phyloP scores from a whole-genome alignment of 2,329 filamentous ascomycete species.

The Epicoccum nigrum region DNA sequence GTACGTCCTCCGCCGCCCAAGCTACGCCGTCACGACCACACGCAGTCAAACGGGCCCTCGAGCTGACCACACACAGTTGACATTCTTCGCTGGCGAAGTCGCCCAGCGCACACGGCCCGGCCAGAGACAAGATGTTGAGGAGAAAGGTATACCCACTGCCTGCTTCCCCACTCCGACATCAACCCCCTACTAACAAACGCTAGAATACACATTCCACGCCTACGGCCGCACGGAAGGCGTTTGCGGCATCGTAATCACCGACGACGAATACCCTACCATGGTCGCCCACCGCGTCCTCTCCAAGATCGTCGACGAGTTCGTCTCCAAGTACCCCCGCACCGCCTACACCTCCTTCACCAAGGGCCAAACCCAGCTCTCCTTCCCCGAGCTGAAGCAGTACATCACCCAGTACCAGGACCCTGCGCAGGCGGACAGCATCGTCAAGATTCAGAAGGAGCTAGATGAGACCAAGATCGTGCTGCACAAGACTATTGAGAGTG shows the following conservation, averaged over 20 bases:
- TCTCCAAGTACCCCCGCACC: constrained; percentile 73
- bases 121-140: constrained; percentile 83
- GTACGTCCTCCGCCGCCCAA: constrained; percentile 24
- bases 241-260: constrained; percentile 55
- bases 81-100: constrained; percentile 83
- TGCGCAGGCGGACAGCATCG: constrained; percentile 85
- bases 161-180: too few species aligned
- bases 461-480: constrained; percentile 97
- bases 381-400: constrained; percentile 82
- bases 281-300: constrained; percentile 86
- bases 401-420: constrained; percentile 83
- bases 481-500: constrained; percentile 93
- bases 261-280: constrained; percentile 64
- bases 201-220: constrained; percentile 67
- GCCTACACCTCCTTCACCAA: constrained; percentile 63
- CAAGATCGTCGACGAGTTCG: constrained; percentile 88
- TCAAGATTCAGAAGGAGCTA: constrained; percentile 94
- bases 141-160: constrained; percentile 64
- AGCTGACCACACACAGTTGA: constrained; percentile 63
- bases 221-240: constrained; percentile 54
- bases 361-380: constrained; percentile 52
- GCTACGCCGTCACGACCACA: not conserved
- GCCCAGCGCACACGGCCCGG: constrained; percentile 84
- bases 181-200: not conserved
- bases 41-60: not conserved